Evolutionary conservation across 306 rosid species (phyloP), one percentile per base, ranked within the genome.

Genomic region (Castanea crenata): DNA sequence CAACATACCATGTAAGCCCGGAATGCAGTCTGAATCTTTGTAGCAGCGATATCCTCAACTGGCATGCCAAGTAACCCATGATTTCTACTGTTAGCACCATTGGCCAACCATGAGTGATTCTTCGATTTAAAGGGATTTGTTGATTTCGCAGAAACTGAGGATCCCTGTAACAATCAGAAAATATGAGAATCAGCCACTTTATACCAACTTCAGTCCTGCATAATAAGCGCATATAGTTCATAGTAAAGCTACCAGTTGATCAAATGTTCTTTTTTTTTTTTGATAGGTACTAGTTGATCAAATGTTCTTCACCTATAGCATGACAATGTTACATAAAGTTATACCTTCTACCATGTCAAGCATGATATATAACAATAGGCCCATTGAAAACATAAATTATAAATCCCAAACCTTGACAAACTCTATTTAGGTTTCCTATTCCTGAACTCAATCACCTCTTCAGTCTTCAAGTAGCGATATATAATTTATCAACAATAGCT

Each of bases 1-100:
- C 21, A 72, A 62, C 85, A 34, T 77, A 95, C 99, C 87, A 75
- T 62, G 80, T 93, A 86, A 57, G 94, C 99, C 9, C 98, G 98
- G 79, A 93, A 91, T 76, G 93, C 94, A 20, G 96, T 91, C 77
- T 95, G 99, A 84, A 95, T 95, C 83, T 85, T 87, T 77, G 83
- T 93, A 72, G 99, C 99, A 59, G 99, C 96, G 65, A 81, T 69
- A 44, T 88, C 88, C 88, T 93, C 97, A 83, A 86, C 70, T 68
- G 91, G 88, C 80, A 85, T 75, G 73, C 80, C 79, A 73, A 75
- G 78, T 35, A 83, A 85, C 55, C 79, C 87, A 77, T 78, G 76
- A 71, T 74, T 89, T 67, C 82, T 86, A 74, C 74, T 79, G 46
- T 74, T 71, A 76, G 51, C 59, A 51, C 85, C 91, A 81, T 84